Conservation (phyloP, 208 protist genomes). For the Leptomonas seymouri region DNA sequence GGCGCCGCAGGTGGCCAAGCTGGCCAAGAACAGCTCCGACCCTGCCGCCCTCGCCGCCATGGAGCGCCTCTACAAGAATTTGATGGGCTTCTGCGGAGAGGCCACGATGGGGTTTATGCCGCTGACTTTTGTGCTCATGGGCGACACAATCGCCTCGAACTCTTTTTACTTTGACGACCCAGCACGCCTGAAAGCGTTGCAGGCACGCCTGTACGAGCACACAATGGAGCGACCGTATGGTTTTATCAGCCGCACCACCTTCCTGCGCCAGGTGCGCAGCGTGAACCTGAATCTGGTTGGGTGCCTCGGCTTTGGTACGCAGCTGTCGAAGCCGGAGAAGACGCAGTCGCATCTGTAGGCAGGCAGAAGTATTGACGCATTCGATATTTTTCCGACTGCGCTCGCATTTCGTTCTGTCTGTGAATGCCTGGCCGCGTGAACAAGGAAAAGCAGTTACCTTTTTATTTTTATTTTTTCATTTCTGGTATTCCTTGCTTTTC, state of each 20-base stretch:
- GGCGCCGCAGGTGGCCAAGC: slow-evolving; percentile 47
- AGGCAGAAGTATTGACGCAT: too few relatives aligned
- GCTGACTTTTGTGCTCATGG: slow-evolving; percentile 61
- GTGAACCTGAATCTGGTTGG: slow-evolving; percentile 78
- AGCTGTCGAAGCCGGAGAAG: slow-evolving; percentile 15
- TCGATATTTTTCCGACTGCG: too few relatives aligned
- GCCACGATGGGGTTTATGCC: slow-evolving; percentile 64
- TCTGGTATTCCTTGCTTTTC: neutral
- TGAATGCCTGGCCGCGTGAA: too few relatives aligned
- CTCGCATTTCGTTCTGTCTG: too few relatives aligned
- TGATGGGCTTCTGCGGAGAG: slow-evolving; percentile 55
- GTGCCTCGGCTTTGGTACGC: slow-evolving; percentile 55
- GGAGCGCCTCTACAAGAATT: slow-evolving; percentile 47
- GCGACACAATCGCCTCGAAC: slow-evolving; percentile 73
- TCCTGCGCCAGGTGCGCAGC: slow-evolving; percentile 65
- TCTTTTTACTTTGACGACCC: slow-evolving; percentile 60
- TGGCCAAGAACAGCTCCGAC: slow-evolving; percentile 51
- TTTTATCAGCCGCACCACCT: slow-evolving; percentile 59
- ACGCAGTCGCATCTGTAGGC: slow-evolving; percentile 18
- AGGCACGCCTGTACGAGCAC: slow-evolving; percentile 47
- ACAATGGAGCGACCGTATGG: slow-evolving; percentile 61
- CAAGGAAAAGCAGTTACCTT: too few relatives aligned
- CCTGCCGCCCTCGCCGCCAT: slow-evolving; percentile 47
- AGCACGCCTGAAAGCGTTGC: slow-evolving; percentile 32
- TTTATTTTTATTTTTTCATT: neutral